Percentiles rank a stretch among this genome's conserved stretches.
These are phyloP conservation scores for Geotrichum klebahnii DNA, from an alignment of 1,139 yeast species.

Conservation along the genomic window DNA sequence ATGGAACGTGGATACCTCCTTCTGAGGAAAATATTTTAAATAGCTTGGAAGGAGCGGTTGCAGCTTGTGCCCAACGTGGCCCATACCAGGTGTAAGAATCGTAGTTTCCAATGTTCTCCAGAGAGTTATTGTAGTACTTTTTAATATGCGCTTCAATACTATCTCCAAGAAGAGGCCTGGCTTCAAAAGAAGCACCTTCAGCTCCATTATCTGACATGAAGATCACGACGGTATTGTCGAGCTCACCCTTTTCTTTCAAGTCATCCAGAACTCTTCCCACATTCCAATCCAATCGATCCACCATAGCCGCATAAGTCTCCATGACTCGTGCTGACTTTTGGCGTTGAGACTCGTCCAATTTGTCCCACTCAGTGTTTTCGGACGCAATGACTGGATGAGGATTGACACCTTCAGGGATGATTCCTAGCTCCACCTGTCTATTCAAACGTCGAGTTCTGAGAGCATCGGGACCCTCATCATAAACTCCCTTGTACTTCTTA, in stretches of 20 bases:
- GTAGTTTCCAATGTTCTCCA: slow-evolving; percentile 48
- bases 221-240: slow-evolving; percentile 51
- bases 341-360: slow-evolving; percentile 41
- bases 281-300: slow-evolving; percentile 50
- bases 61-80: slow-evolving; percentile 64
- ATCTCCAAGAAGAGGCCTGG: slow-evolving; percentile 44
- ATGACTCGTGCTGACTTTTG: slow-evolving; percentile 45
- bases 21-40: slow-evolving; percentile 52
- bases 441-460: slow-evolving; percentile 43
- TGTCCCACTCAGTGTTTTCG: slow-evolving; percentile 44
- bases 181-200: slow-evolving; percentile 56
- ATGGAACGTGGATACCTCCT: slow-evolving; percentile 56
- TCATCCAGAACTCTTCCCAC: slow-evolving; percentile 47
- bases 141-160: slow-evolving; percentile 36
- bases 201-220: slow-evolving; percentile 63
- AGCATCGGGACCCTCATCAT: slow-evolving; percentile 49
- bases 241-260: slow-evolving; percentile 43
- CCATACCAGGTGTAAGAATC: slow-evolving; percentile 53
- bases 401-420: slow-evolving; percentile 44
- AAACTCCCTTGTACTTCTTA: slow-evolving; percentile 48
- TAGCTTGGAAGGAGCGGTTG: slow-evolving; percentile 54
- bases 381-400: slow-evolving; percentile 49
- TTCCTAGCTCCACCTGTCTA: slow-evolving; percentile 45
- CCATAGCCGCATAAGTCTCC: slow-evolving; percentile 61
- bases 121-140: slow-evolving; percentile 44